Percentiles rank a stretch among this genome's conserved stretches.
Conservation (phyloP, 768 basidiomycete genomes). For the Amanita molliuscula region DNA sequence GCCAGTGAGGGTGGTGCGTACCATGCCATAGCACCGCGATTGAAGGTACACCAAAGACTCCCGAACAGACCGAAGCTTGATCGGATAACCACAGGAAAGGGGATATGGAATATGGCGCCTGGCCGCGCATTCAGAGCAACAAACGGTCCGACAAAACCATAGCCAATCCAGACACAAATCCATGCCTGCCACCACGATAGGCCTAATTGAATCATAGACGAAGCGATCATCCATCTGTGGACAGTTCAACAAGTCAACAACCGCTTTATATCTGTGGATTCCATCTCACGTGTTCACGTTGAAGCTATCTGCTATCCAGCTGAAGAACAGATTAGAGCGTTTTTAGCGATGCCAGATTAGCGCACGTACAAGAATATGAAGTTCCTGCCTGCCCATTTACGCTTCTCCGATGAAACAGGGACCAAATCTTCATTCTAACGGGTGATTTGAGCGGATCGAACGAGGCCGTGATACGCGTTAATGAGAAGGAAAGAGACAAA, state of each 20-base stretch:
- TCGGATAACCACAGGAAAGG: slow-evolving; percentile 65
- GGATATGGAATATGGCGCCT: slow-evolving; percentile 68
- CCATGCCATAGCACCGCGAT: slow-evolving; percentile 67
- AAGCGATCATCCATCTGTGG: slow-evolving; percentile 64
- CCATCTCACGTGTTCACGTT: slow-evolving; percentile 66
- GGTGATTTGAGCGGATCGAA: slow-evolving; percentile 6
- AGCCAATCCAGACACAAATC: slow-evolving; percentile 68
- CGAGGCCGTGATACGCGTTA: neutral
- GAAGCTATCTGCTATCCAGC: slow-evolving; percentile 77
- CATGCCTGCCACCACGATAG: slow-evolving; percentile 82
- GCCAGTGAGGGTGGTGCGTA: slow-evolving; percentile 18
- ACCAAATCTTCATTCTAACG: slow-evolving; percentile 61
- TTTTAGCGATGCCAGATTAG: neutral
- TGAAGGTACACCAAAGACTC: slow-evolving; percentile 70
- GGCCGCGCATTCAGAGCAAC: slow-evolving; percentile 70
- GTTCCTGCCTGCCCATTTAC: slow-evolving; percentile 58
- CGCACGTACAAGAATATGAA: slow-evolving; percentile 52
- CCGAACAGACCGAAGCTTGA: slow-evolving; percentile 77
- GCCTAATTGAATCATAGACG: slow-evolving; percentile 62
- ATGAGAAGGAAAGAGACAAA: neutral
- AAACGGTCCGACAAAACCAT: slow-evolving; percentile 52
- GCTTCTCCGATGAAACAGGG: slow-evolving; percentile 53
- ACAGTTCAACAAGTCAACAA: neutral
- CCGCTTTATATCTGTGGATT: neutral
- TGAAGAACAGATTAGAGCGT: slow-evolving; percentile 15